Base-by-base conservation (phyloP, 2,329 filamentous ascomycete genomes). In the Ceratocystis huliohia region DNA sequence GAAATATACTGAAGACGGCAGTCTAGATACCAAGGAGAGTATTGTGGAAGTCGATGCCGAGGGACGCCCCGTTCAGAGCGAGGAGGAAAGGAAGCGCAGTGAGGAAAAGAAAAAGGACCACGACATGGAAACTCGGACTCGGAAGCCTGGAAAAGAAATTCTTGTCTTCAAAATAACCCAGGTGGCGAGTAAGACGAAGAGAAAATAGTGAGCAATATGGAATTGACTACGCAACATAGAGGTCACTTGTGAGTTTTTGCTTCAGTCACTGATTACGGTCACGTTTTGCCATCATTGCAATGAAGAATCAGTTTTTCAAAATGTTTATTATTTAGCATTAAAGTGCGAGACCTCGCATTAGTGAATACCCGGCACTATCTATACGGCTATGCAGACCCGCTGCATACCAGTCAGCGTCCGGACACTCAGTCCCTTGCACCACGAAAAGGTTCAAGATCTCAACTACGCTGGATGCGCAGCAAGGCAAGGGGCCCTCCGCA, bases 1-100 rank as follows among this genome's bases (percentile, higher is more conserved):
- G 88, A 78, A 79, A 2, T 97, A 92, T 73, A 91, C 85, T 0
- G 93, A 97, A 73, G 84, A 86, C 69, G 82, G 82, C 2, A 82
- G 76, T 66, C 73, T 85, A 2, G 83, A 85, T 69, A 80, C 76
- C 0, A 72, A 76, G 50, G 82, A 85, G 61, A 78, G 82, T 1
- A 76, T 85, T 0, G 81, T 84, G 1, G 81, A 84, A 66, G 73
- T 84, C 1, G 82, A 82, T 59, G 76, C 73, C 0, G 69, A 81
- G 5, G 81, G 81, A 0, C 78, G 78, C 37, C 74, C 78, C 0
- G 71, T 81, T 33, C 76, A 70, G 46, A 68, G 67, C 61, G 66
- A 70, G 3, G 66, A 69, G 0, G 65, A 70, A 33, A 66, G 53
- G 64, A 15, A 22, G 50, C 50, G 25, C 50, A 28, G 15, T 4